These are phyloP conservation scores for Sclerotinia trifoliorum DNA, from an alignment of 2,329 filamentous ascomycete genomes.

Conservation along the genomic window DNA sequence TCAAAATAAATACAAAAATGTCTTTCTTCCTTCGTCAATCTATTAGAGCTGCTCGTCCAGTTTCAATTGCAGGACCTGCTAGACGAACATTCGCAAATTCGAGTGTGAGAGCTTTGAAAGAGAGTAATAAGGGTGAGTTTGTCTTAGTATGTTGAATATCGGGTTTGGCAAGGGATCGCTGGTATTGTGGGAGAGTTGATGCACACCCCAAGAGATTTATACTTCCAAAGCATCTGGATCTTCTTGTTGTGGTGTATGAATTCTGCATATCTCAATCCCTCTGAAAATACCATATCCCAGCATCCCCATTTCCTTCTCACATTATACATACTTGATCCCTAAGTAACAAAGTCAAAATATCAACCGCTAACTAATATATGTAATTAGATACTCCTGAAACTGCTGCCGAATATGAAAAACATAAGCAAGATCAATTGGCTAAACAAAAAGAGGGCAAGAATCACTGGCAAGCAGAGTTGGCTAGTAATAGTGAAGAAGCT, in stretches of 20 bases:
- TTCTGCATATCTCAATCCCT: neutral
- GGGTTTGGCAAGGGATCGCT: no score
- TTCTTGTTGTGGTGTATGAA: neutral
- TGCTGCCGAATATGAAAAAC: constrained; percentile 50
- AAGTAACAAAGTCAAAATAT: neutral
- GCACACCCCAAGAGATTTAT: neutral
- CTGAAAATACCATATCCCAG: neutral
- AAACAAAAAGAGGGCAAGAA: constrained; percentile 70
- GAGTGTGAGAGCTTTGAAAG: constrained; percentile 33
- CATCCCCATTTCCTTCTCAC: neutral
- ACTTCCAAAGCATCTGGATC: neutral
- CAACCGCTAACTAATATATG: neutral
- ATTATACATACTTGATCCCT: neutral
- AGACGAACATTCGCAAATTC: constrained; percentile 29
- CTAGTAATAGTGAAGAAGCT: constrained; percentile 75
- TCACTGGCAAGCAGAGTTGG: constrained; percentile 75
- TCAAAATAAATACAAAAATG: constrained; percentile 28
- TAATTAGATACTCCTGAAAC: constrained; percentile 34
- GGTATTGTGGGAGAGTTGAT: neutral
- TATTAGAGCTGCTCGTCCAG: constrained; percentile 25
- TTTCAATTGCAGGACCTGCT: constrained; percentile 2
- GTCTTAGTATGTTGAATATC: neutral
- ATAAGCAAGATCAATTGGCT: constrained; percentile 59
- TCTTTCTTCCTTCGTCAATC: constrained; percentile 35
- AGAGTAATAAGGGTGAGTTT: constrained; percentile 37